These are phyloP conservation scores for Irpex sp. DNA, from an alignment of 1,284 basidiomycete genomes.

Conservation along the genomic window DNA sequence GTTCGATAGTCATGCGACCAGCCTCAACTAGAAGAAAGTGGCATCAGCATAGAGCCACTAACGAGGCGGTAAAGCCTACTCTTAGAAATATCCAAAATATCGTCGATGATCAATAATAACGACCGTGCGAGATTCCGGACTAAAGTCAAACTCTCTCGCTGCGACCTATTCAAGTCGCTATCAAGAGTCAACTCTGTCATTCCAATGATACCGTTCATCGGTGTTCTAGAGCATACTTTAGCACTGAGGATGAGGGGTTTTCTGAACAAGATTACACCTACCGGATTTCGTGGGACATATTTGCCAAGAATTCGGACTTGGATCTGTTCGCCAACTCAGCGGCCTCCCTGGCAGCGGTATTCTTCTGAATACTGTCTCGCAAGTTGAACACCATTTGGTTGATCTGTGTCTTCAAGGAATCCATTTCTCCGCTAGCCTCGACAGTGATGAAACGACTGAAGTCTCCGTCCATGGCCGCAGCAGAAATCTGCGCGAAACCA, in stretches of 20 bases:
- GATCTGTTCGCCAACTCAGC: conserved; percentile 95
- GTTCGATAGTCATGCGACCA: conserved; percentile 99
- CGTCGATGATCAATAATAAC: conserved; percentile 95
- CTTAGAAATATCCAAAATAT: conserved; percentile 98
- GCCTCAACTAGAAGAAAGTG: conserved; percentile 73
- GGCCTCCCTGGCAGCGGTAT: conserved; percentile 95
- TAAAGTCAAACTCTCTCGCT: conserved; percentile 92
- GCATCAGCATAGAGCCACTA: neutral
- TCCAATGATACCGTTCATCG: conserved; percentile 99
- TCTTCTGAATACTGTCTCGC: conserved; percentile 97
- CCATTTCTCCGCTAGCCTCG: conserved; percentile 98
- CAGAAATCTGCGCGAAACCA: conserved; percentile 98
- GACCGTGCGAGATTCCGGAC: conserved; percentile 95
- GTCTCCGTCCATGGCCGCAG: conserved; percentile 98
- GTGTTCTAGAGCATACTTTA: conserved; percentile 57
- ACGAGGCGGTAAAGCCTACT: conserved; percentile 53
- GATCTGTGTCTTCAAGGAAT: conserved; percentile 98
- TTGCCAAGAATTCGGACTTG: conserved; percentile 98
- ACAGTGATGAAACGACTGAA: conserved; percentile 99
- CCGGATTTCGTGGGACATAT: conserved; percentile 97
- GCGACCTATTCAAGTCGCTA: conserved; percentile 83
- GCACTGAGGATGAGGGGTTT: conserved; percentile 10
- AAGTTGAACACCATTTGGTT: conserved; percentile 99
- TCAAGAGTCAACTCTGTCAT: conserved; percentile 99
- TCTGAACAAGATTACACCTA: conserved; percentile 34